Base-by-base conservation (phyloP, 2,329 filamentous ascomycete genomes). In the Claviceps sp. region DNA sequence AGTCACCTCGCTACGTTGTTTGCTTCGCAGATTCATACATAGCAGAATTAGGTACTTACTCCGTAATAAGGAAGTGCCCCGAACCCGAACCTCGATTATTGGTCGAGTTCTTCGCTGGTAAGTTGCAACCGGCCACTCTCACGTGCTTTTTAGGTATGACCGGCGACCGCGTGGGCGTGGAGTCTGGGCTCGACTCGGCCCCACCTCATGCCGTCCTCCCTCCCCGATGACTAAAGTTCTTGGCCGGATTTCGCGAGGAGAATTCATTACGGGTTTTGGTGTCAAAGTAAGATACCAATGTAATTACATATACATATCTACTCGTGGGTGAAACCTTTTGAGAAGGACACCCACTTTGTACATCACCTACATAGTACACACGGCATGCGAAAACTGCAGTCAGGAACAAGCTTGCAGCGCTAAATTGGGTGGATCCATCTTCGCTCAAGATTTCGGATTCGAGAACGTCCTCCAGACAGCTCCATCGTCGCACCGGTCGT, bases 191-290 rank as follows among this genome's bases (percentile, higher is more conserved):
- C 24, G 3, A 34, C 26, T 13, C 26, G 13, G 11, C 45, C 45
- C 45, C 50, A 47, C 50, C 50, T 48, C 45, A 48, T 52, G 36
- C 36, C 24, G 37, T 41, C 48, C 26, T 6, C 4, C 5, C 48
- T 24, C 20, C 48, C 48, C n/a, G 22, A 38, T 45, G 48, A 44
- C 13, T 13, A 47, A 38, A 34, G 14, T 38, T 38, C 9, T 18
- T 24, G 18, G 20, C 34, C 3, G 14, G 24, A n/a, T 22, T 22
- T 30, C 46, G 11, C 34, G 13, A n/a, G 22, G 46, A 38, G 34
- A n/a, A n/a, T 37, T 14, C 20, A 16, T 34, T 14, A 20, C n/a
- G 30, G 36, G 20, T 45, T 47, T 26, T 3, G 45, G 45, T 13
- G 45, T 36, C n/a, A 7, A 36, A 11, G 20, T 42, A 11, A 34